phyloP scores from a whole-genome alignment of 306 rosid species.

The Hippophae gyantsensis region DNA sequence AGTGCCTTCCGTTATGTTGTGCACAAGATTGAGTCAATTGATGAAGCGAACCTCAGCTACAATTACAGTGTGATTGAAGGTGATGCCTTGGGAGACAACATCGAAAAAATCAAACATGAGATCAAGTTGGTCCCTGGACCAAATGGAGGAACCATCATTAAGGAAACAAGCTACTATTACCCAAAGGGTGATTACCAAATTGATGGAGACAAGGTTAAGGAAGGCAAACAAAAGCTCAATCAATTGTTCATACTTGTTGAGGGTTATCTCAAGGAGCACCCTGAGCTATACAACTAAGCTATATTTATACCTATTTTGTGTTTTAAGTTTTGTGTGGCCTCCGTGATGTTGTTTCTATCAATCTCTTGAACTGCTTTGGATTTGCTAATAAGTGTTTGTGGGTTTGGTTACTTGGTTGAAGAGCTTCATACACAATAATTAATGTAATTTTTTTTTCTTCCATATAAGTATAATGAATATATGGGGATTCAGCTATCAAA shows the following conservation, averaged over 20 bases:
- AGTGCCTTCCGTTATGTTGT: neutral
- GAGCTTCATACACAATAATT: too few species aligned
- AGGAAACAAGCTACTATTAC: conserved; percentile 13
- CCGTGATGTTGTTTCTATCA: too few species aligned
- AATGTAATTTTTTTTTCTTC: too few species aligned
- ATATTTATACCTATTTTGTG: neutral
- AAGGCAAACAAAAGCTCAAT: conserved; percentile 11
- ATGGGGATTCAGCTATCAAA: too few species aligned
- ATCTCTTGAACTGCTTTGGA: too few species aligned
- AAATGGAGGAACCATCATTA: conserved; percentile 26
- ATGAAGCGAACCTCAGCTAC: conserved; percentile 16
- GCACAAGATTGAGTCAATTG: conserved; percentile 22
- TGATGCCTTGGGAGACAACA: conserved; percentile 12
- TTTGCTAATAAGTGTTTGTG: too few species aligned
- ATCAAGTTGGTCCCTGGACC: conserved; percentile 12
- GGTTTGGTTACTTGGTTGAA: too few species aligned
- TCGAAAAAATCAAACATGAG: conserved; percentile 25
- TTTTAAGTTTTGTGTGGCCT: too few species aligned
- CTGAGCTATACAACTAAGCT: conserved; percentile 16
- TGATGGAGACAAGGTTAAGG: conserved; percentile 8
- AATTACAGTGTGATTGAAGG: conserved; percentile 28
- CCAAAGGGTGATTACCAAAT: conserved; percentile 20
- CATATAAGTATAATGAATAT: too few species aligned
- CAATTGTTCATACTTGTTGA: conserved; percentile 24
- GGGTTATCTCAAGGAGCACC: conserved; percentile 20